These are phyloP conservation scores for Curvularia verruculosa DNA, from an alignment of 2,329 filamentous ascomycete species.

Conservation along the genomic window DNA sequence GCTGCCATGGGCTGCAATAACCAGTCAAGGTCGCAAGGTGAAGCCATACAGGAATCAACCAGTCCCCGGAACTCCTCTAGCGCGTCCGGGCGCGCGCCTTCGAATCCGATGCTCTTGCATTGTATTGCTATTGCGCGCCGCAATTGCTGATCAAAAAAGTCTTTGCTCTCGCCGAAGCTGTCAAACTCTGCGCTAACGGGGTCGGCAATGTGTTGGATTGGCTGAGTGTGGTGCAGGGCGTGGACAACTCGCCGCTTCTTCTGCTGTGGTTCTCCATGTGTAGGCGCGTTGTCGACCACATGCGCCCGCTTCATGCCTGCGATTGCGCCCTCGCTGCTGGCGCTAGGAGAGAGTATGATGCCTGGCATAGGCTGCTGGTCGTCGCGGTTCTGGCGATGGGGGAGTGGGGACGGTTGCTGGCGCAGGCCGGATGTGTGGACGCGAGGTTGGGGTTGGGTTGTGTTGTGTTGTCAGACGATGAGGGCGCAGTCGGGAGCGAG, in stretches of 20 bases:
- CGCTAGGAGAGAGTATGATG: constrained; percentile 37
- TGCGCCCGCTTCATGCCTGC: constrained; percentile 46
- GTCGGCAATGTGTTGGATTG: constrained; percentile 40
- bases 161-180: constrained; percentile 53
- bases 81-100: constrained; percentile 60
- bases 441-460: too few species aligned
- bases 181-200: constrained; percentile 44
- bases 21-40: constrained; percentile 23
- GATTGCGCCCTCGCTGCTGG: constrained; percentile 38
- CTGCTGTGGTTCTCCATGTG: constrained; percentile 30
- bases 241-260: constrained; percentile 48
- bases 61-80: constrained; percentile 62
- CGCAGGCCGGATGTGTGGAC: constrained; percentile 7
- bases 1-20: neutral
- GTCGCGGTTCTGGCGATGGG: constrained; percentile 8
- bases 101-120: constrained; percentile 61
- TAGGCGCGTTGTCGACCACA: constrained; percentile 26
- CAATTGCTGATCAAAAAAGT: constrained; percentile 61
- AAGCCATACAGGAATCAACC: constrained; percentile 64
- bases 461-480: constrained; percentile 12
- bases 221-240: constrained; percentile 45
- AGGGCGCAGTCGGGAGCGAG: constrained; percentile 19
- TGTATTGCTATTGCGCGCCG: constrained; percentile 61
- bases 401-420: constrained; percentile 10
- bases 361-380: constrained; percentile 42